Conservation (phyloP, 2,329 filamentous ascomycete species). For the Pseudocercospora pini-densiflorae region DNA sequence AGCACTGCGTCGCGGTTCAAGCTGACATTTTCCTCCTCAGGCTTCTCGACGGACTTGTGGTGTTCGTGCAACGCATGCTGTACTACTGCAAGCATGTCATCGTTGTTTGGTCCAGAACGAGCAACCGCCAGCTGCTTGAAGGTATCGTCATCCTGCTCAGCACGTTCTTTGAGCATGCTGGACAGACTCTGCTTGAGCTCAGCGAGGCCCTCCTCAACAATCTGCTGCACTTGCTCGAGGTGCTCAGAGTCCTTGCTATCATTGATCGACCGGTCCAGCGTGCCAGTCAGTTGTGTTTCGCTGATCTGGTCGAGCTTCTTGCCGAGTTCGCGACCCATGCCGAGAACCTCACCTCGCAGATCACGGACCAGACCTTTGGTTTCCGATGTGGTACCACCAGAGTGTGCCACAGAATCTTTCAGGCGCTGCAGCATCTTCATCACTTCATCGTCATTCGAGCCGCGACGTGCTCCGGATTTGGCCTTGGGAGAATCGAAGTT, state of each 20-base stretch:
- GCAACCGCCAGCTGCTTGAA: constrained; percentile 50
- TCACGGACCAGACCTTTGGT: constrained; percentile 91
- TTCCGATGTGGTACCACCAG: constrained; percentile 86
- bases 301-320: constrained; percentile 78
- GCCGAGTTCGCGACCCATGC: constrained; percentile 90
- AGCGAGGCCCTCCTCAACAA: constrained; percentile 78
- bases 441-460: constrained; percentile 70
- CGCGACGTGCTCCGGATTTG: constrained; percentile 34
- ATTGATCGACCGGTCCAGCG: constrained; percentile 49
- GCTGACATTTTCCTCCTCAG: constrained; percentile 36
- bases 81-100: constrained; percentile 85
- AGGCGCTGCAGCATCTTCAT: constrained; percentile 81
- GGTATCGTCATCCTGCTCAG: constrained; percentile 48
- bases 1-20: constrained; percentile 74
- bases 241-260: constrained; percentile 46
- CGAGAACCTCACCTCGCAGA: constrained; percentile 86
- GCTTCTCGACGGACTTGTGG: constrained; percentile 48
- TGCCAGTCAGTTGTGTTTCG: constrained; percentile 35
- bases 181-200: constrained; percentile 87
- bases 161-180: constrained; percentile 76
- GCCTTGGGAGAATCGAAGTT: constrained; percentile 40
- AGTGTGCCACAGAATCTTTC: constrained; percentile 87
- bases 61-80: constrained; percentile 73
- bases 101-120: constrained; percentile 53
- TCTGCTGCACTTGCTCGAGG: constrained; percentile 72